A percentile compares a stretch with the other conserved stretches of the same genome.
phyloP scores from a whole-genome alignment of 352 stramenopile species.

The Phytophthora syringae region DNA sequence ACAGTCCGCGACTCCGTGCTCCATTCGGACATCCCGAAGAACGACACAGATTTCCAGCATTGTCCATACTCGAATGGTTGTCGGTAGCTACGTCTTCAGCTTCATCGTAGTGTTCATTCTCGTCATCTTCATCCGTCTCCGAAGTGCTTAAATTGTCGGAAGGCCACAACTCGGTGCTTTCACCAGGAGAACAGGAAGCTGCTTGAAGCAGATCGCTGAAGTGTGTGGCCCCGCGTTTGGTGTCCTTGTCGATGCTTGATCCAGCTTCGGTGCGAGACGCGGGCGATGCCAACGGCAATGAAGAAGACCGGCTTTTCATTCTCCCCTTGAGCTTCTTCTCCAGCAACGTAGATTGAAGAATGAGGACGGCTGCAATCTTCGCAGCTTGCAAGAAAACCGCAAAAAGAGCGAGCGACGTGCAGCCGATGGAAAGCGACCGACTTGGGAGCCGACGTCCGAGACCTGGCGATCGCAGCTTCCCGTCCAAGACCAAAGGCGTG shows the following conservation, averaged over 20 bases:
- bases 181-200: slow-evolving; percentile 20
- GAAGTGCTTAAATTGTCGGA: slow-evolving; percentile 24
- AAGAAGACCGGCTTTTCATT: slow-evolving; percentile 14
- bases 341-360: slow-evolving; percentile 19
- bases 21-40: slow-evolving; percentile 41
- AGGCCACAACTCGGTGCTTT: slow-evolving; percentile 14
- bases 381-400: slow-evolving; percentile 43
- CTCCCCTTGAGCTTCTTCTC: slow-evolving; percentile 4
- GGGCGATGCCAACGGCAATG: background rate
- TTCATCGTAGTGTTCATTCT: slow-evolving; percentile 11
- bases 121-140: slow-evolving; percentile 35
- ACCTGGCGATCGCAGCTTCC: slow-evolving; percentile 10
- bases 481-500: too few relatives aligned
- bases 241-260: slow-evolving; percentile 10
- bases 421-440: slow-evolving; percentile 34
- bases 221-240: slow-evolving; percentile 17
- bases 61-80: slow-evolving; percentile 1
- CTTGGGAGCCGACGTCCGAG: slow-evolving; percentile 33
- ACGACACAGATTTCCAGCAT: slow-evolving; percentile 12
- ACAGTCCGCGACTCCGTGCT: slow-evolving; percentile 66
- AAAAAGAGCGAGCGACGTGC: slow-evolving; percentile 39
- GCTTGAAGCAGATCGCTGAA: slow-evolving; percentile 36
- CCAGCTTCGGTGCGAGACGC: background rate
- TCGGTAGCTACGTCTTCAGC: slow-evolving; percentile 24
- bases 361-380: slow-evolving; percentile 22